Conservation (phyloP, 169 alveolate species). For the Plasmodium inui region DNA sequence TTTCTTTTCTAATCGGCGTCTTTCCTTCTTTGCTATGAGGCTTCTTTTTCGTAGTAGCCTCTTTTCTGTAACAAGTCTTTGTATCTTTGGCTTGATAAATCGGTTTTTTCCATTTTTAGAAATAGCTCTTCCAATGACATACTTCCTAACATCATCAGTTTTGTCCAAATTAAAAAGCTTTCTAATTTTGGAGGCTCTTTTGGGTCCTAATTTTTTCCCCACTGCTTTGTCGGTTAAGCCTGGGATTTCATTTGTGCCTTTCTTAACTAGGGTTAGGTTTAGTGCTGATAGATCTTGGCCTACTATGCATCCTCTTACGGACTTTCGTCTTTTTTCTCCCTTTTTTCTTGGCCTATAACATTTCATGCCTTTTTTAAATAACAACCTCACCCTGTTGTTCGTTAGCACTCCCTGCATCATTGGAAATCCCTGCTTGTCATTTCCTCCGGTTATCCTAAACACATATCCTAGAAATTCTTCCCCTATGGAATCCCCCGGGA, state of each 20-base stretch:
- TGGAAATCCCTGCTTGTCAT: slow-evolving; percentile 99
- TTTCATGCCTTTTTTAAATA: slow-evolving; percentile 92
- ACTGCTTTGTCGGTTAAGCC: slow-evolving; percentile 97
- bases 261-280: slow-evolving; percentile 95
- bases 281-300: slow-evolving; percentile 99
- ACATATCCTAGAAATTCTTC: slow-evolving; percentile 98
- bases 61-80: slow-evolving; percentile 98
- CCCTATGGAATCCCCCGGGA: slow-evolving; percentile 98
- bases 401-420: slow-evolving; percentile 99
- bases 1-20: slow-evolving; percentile 82
- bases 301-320: slow-evolving; percentile 99
- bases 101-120: slow-evolving; percentile 91
- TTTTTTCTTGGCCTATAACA: slow-evolving; percentile 98
- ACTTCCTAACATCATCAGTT: slow-evolving; percentile 96
- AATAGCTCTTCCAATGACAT: slow-evolving; percentile 91
- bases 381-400: slow-evolving; percentile 90
- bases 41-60: slow-evolving; percentile 97
- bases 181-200: slow-evolving; percentile 98
- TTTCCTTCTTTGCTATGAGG: slow-evolving; percentile 80
- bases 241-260: slow-evolving; percentile 97
- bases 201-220: slow-evolving; percentile 99
- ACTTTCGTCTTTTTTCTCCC: slow-evolving; percentile 98
- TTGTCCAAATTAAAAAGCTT: slow-evolving; percentile 95
- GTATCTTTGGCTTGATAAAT: slow-evolving; percentile 98
- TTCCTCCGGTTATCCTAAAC: slow-evolving; percentile 96